A percentile compares a stretch with the other conserved stretches of the same genome.
These are phyloP conservation scores for Leccinum discolor DNA, from an alignment of 1,284 basidiomycete genomes.

Conservation along the genomic window DNA sequence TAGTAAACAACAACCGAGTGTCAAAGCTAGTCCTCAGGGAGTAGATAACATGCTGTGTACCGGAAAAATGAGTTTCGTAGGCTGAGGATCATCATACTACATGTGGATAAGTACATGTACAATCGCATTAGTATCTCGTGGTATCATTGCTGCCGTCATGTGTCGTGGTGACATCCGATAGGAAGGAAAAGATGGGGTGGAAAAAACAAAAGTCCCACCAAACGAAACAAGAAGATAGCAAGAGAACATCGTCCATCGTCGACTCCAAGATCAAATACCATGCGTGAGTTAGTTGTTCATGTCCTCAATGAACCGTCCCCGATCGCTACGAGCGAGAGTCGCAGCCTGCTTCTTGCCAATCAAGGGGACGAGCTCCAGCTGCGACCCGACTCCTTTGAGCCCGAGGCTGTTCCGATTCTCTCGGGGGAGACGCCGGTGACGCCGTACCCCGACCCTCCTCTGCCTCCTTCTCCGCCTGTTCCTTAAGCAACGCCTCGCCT, in stretches of 20 bases:
- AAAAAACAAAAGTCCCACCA: background rate
- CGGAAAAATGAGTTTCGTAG: background rate
- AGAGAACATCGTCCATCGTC: background rate
- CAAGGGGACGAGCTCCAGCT: constrained; percentile 7
- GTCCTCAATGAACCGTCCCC: constrained; percentile 29
- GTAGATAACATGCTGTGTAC: background rate
- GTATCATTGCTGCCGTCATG: background rate
- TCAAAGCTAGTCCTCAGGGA: background rate
- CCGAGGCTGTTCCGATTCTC: constrained; percentile 42
- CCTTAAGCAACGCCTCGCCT: constrained; percentile 62
- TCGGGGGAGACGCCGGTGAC: constrained; percentile 15
- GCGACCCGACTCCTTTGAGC: constrained; percentile 2
- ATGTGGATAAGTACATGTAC: background rate
- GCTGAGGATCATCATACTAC: background rate
- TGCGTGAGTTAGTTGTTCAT: constrained; percentile 13
- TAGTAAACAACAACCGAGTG: no score
- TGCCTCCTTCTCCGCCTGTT: constrained; percentile 36
- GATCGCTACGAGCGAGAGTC: background rate
- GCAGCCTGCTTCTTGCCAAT: constrained; percentile 7
- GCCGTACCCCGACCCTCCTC: constrained; percentile 11
- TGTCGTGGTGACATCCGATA: background rate
- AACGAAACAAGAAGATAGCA: background rate
- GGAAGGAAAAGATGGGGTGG: background rate
- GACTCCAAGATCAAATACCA: background rate
- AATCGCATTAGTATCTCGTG: background rate